Evolutionary conservation across 352 stramenopile genomes (phyloP), one percentile per base, ranked within the genome.

Genomic region (Peronospora destructor): DNA sequence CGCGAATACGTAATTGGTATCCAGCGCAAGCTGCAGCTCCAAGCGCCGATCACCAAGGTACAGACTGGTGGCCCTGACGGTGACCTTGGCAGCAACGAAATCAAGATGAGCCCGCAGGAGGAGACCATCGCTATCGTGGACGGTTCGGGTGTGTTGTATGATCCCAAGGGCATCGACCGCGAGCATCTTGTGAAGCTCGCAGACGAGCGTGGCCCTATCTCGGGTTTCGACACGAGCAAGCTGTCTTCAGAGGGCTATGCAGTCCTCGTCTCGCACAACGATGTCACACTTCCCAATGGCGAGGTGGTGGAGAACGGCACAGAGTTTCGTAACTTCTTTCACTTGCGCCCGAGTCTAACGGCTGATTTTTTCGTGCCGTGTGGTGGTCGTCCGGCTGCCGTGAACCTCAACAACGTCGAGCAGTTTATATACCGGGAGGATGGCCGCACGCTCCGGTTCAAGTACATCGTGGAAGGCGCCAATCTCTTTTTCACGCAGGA

Each of bases 401-500:
- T 99, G 39, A 97, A 98, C 66, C 75, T 89, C 37, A 87, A 84
- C 60, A 98, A 98, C 73, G 96, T 95, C 36, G 77, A 91, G 44
- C 69, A 96, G 49, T 98, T 87, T 62, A 73, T 90, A 61, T 84
- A 77, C 68, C 66, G 70, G 29, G 66, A 70, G 19, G 73, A 85
- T 41, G 74, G 73, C 32, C 76, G 78, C 35, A 80, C 79, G 34
- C 90, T 96, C 17, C 95, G 84, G 2, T 94, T 89, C 56, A 85
- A 86, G 53, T 87, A 98, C 51, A 98, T 99, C 46, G 95, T 98
- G 2, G 96, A 99, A 70, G 96, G 94, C 14, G 95, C 95, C 37
- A 98, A 98, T 73, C 73, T 98, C 21, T 98, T 98, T 69, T 84
- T 98, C 51, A 98, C 92, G 14, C 79, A 91, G 43, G 94, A 98